Evolutionary conservation across 2,329 filamentous ascomycete species (phyloP).

Genomic region (Colletotrichum sansevieriae): DNA sequence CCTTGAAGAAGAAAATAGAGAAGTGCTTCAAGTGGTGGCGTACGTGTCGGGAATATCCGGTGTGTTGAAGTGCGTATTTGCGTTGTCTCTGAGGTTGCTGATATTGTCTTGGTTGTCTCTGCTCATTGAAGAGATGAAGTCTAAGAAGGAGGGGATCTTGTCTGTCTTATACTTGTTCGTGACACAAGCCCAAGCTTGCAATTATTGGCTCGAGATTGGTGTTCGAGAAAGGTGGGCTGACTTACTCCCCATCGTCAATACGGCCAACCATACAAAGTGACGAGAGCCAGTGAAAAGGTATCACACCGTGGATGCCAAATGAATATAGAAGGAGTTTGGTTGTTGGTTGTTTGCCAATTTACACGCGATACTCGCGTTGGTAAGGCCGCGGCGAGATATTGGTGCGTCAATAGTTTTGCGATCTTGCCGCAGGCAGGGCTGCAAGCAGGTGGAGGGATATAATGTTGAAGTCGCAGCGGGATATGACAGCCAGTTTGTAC

Average conservation of each 20-base stretch:
- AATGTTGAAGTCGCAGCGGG: constrained; percentile 30
- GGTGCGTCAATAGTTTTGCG: constrained; percentile 36
- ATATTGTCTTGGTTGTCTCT: constrained; percentile 8
- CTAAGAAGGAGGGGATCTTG: constrained; percentile 23
- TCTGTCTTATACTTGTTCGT: constrained; percentile 42
- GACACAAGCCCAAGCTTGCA: constrained; percentile 37
- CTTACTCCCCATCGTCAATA: constrained; percentile 44
- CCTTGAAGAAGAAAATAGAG: too few relatives aligned
- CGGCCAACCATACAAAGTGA: constrained; percentile 34
- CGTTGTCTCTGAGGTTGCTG: not conserved
- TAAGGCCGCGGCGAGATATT: constrained; percentile 32
- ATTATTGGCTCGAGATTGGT: constrained; percentile 41
- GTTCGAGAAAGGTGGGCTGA: constrained; percentile 40
- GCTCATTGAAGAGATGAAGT: constrained; percentile 28
- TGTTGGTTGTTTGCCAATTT: constrained; percentile 43
- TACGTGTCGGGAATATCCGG: not conserved
- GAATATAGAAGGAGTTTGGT: constrained; percentile 35
- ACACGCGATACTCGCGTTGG: constrained; percentile 34
- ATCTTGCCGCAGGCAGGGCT: constrained; percentile 39
- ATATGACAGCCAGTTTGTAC: constrained; percentile 37
- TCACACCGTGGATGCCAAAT: constrained; percentile 43
- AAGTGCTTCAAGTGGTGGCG: too few relatives aligned
- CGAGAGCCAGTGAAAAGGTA: constrained; percentile 33
- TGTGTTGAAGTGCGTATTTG: not conserved
- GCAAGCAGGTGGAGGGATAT: constrained; percentile 41